Percentiles rank a stretch among this genome's conserved stretches.
These are phyloP conservation scores for Cercophora samala DNA, from an alignment of 495 filamentous ascomycete species.

Conservation along the genomic window DNA sequence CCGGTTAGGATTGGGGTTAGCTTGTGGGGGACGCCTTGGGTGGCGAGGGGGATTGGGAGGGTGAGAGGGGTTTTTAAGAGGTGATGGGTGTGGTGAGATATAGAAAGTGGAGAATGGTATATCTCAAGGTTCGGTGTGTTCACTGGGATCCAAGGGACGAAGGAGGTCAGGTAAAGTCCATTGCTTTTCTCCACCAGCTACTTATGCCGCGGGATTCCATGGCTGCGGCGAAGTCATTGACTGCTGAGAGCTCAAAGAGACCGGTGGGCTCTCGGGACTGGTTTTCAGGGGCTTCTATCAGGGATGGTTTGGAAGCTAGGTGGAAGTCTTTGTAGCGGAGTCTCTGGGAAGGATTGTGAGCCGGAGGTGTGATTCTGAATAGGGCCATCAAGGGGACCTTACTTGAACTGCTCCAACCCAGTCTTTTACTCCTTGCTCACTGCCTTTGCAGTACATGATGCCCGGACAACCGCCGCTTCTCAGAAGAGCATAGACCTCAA, in stretches of 20 bases:
- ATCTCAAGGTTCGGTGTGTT: too few species aligned
- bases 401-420: conserved; percentile 37
- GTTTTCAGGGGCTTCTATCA: conserved; percentile 11
- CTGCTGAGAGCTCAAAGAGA: conserved; percentile 25
- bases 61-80: conserved; percentile 3
- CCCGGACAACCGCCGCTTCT: conserved; percentile 66
- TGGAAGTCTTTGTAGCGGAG: conserved; percentile 36
- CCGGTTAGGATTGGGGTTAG: conserved; percentile 71
- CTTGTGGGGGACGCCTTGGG: conserved; percentile 91
- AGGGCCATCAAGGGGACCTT: background rate
- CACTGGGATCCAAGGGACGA: background rate
- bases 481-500: conserved; percentile 58
- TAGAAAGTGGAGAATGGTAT: too few species aligned
- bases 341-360: conserved; percentile 18
- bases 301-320: conserved; percentile 26
- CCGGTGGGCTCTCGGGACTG: conserved; percentile 19
- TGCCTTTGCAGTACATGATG: conserved; percentile 73
- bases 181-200: conserved; percentile 30
- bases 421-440: conserved; percentile 39
- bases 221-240: conserved; percentile 29
- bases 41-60: conserved; percentile 60
- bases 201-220: conserved; percentile 31
- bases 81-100: background rate
- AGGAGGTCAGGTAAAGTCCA: conserved; percentile 24
- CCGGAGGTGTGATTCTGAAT: background rate